A percentile compares a stretch with the other conserved stretches of the same genome.
Conservation (phyloP, 1,284 basidiomycete species). For the Sporisorium scitamineum region DNA sequence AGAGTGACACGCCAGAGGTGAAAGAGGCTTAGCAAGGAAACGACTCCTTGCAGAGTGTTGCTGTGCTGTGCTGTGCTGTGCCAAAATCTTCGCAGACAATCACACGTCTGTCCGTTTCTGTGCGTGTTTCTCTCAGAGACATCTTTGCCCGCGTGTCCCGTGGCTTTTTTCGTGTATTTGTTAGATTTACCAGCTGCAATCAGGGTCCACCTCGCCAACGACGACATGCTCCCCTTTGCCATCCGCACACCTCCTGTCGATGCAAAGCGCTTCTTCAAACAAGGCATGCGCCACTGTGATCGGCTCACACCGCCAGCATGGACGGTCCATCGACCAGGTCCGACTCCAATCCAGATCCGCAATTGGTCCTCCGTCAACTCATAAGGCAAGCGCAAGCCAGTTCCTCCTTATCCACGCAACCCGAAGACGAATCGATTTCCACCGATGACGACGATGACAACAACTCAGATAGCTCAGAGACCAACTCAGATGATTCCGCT, state of each 20-base stretch:
- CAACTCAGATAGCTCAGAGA: not conserved
- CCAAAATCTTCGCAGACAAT: not conserved
- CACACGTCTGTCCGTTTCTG: not conserved
- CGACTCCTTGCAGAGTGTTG: conserved; percentile 3
- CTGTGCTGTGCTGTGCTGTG: not conserved
- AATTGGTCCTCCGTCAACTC: conserved; percentile 29
- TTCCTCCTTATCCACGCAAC: not conserved
- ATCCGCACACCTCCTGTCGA: not conserved
- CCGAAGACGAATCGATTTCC: conserved; percentile 1
- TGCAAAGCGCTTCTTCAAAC: not conserved
- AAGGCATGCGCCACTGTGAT: conserved; percentile 19
- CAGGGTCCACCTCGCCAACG: conserved; percentile 21
- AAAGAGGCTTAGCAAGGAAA: not conserved
- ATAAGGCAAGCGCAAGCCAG: conserved; percentile 33
- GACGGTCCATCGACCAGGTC: conserved; percentile 25
- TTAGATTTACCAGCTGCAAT: not conserved
- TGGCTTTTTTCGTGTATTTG: not conserved
- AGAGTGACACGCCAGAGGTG: not conserved
- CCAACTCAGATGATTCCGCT: not conserved
- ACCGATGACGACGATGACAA: not conserved
- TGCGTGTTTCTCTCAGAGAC: not conserved
- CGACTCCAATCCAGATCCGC: conserved; percentile 10
- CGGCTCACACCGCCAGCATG: conserved; percentile 19
- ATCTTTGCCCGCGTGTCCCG: too few relatives aligned
- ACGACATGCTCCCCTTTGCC: not conserved